Evolutionary conservation across 305 asterid species (phyloP), one percentile per base, ranked within the genome.

Genomic region (Fraxinus sp.): DNA sequence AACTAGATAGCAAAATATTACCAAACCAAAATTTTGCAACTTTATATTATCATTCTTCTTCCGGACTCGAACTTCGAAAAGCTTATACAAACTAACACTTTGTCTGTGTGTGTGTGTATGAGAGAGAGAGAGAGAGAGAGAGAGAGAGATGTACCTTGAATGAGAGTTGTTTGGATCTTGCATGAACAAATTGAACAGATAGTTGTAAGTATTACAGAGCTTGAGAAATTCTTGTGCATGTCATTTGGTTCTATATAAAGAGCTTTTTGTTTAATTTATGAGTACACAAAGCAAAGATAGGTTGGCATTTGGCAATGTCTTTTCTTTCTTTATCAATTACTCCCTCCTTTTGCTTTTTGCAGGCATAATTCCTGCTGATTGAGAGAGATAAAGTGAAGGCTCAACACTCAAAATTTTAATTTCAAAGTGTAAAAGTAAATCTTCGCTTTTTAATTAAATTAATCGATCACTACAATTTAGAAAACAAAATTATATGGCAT

Each of bases 351-450:
- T 59, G 28, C 71, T 59, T 59, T 59, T 59, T 59, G 71, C 71
- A 59, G 71, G 32, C 32, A 59, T 59, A 30, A 59, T 59, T 59
- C 30, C 71, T 59, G 71, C 84, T 83, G 76, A 78, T 84, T 85
- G 83, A 73, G 66, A 66, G 68, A 79, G 36, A 75, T 37, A 76
- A 72, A 77, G n/a, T 62, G 32, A 59, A 33, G 7, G 81, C 82
- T 85, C 89, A 85, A 52, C 64, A n/a, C 9, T 55, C 64, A 46
- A 13, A 81, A 79, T 24, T 73, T 78, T 64, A 81, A 79, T 73
- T 78, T 64, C 87, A 13, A 13, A 46, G 18, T 46, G 59, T 14
- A 14, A 46, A 49, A 83, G 78, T 72, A 85, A 49, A 82, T 79
- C 52, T 81, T 64, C 64, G 1, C 49, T 49, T 85, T 85, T 84